These are phyloP conservation scores for Metschnikowia similis DNA, from an alignment of 805 yeast genomes.

Conservation along the genomic window DNA sequence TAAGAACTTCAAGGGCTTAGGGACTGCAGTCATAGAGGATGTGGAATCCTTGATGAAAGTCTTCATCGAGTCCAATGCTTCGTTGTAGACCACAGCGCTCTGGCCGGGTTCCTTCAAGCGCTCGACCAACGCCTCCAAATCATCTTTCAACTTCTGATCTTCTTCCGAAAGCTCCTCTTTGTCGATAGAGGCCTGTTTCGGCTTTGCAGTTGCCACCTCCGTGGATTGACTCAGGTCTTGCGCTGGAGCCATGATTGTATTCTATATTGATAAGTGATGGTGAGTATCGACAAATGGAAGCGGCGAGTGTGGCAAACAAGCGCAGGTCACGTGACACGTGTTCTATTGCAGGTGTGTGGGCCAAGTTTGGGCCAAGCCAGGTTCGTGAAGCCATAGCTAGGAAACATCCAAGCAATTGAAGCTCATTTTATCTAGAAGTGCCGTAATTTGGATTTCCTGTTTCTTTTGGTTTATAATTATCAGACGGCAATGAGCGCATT, in stretches of 20 bases:
- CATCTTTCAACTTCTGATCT: conserved; percentile 81
- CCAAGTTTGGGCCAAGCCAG: no score
- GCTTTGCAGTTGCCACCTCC: conserved; percentile 20
- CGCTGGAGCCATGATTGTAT: conserved; percentile 31
- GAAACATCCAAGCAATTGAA: no score
- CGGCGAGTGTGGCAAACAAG: conserved; percentile 6
- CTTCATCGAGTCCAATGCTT: conserved; percentile 68
- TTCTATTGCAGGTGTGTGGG: no score
- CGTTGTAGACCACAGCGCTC: conserved; percentile 43
- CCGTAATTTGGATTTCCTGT: no score
- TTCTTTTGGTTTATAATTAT: no score
- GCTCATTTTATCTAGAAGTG: no score
- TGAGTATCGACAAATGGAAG: not conserved
- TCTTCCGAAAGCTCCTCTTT: conserved; percentile 93
- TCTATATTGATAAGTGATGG: not conserved
- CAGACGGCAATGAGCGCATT: no score
- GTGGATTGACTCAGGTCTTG: conserved; percentile 21
- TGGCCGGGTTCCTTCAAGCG: conserved; percentile 56
- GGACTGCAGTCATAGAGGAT: conserved; percentile 98
- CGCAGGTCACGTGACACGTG: conserved; percentile 1
- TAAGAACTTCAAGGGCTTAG: conserved; percentile 93
- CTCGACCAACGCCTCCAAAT: conserved; percentile 83
- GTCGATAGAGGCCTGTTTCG: conserved; percentile 24
- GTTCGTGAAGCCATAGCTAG: no score
- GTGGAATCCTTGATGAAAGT: conserved; percentile 85